phyloP scores from a whole-genome alignment of 352 stramenopile genomes.

The Lagenidium giganteum region DNA sequence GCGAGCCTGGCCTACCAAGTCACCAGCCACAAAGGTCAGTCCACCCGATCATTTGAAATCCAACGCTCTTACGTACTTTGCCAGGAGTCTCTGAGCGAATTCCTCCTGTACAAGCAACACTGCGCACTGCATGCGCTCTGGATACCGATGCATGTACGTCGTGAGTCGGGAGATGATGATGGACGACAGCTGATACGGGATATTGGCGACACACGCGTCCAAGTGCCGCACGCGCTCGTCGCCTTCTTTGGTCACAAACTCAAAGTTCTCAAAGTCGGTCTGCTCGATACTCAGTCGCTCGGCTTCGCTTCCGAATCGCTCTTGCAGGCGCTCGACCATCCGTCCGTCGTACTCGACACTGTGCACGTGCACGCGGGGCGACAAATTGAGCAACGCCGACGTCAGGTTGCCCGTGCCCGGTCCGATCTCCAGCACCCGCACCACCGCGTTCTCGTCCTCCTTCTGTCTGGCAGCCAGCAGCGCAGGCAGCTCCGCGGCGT shows the following conservation, averaged over 20 bases:
- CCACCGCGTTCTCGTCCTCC: not conserved
- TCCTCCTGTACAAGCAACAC: conserved; percentile 85
- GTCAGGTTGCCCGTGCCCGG: conserved; percentile 84
- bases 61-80: conserved; percentile 28
- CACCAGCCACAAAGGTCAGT: not conserved
- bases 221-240: conserved; percentile 18
- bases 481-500: conserved; percentile 38
- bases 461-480: conserved; percentile 9
- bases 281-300: conserved; percentile 28
- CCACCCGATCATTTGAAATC: not conserved
- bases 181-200: conserved; percentile 86
- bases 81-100: conserved; percentile 69
- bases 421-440: conserved; percentile 81
- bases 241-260: conserved; percentile 16
- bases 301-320: conserved; percentile 38
- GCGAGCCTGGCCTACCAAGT: conserved; percentile 38
- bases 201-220: conserved; percentile 81
- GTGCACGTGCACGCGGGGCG: conserved; percentile 44
- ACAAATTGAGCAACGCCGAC: conserved; percentile 52
- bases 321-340: conserved; percentile 67
- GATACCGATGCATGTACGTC: conserved; percentile 65
- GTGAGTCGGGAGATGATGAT: conserved; percentile 69
- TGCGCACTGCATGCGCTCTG: conserved; percentile 42
- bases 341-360: conserved; percentile 71
- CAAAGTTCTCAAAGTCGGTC: conserved; percentile 39